A percentile compares a stretch with the other conserved stretches of the same genome.
Evolutionary conservation across 148 eudicot species (phyloP).

Genomic region (Cornus controversa): DNA sequence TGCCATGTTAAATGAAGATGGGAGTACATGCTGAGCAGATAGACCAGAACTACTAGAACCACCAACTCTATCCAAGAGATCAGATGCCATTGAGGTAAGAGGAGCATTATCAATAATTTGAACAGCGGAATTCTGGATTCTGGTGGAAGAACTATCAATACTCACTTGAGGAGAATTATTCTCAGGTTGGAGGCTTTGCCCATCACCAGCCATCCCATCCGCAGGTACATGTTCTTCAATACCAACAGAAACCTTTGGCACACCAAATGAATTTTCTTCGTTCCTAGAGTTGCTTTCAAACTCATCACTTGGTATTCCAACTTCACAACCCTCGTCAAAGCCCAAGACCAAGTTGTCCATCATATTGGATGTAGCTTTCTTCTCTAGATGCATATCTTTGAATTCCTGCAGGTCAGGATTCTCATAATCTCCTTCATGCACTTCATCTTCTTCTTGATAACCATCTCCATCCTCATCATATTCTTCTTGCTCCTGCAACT

Average conservation of each 20-base stretch:
- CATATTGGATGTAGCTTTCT: conserved; percentile 39
- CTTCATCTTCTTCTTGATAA: conserved; percentile 84
- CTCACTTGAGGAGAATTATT: conserved; percentile 28
- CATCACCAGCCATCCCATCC: conserved; percentile 39
- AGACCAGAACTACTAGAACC: conserved; percentile 24
- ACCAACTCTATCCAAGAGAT: conserved; percentile 31
- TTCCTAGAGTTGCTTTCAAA: conserved; percentile 46
- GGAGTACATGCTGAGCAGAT: conserved; percentile 30
- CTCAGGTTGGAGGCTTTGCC: conserved; percentile 25
- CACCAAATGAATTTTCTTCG: conserved; percentile 35
- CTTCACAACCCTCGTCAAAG: conserved; percentile 93
- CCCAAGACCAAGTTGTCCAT: conserved; percentile 84
- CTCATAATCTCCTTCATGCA: conserved; percentile 54
- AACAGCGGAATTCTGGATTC: conserved; percentile 28
- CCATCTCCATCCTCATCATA: conserved; percentile 88
- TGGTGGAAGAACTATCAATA: conserved; percentile 22
- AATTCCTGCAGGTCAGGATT: conserved; percentile 58
- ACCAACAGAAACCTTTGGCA: conserved; percentile 36
- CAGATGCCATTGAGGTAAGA: conserved; percentile 27
- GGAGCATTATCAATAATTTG: conserved; percentile 27
- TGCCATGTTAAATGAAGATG: conserved; percentile 27
- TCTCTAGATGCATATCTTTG: conserved; percentile 59
- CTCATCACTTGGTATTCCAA: conserved; percentile 72
- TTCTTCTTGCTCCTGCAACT: conserved; percentile 77
- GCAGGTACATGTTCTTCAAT: conserved; percentile 27